A percentile compares a stretch with the other conserved stretches of the same genome.
Evolutionary conservation across 148 eudicot genomes (phyloP).

Genomic region (Linanthus parryae): DNA sequence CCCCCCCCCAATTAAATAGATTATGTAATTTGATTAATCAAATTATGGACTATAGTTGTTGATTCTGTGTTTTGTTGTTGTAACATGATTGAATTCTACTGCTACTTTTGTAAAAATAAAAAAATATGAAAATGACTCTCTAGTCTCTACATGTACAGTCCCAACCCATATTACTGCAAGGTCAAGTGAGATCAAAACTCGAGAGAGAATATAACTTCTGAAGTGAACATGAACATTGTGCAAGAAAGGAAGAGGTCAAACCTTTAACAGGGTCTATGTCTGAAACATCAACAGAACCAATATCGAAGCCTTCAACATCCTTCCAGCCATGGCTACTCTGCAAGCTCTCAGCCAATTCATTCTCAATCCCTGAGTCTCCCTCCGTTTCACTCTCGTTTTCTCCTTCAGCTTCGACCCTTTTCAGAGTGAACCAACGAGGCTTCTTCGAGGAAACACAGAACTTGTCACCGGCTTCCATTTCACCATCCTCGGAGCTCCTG

Average conservation of each 20-base stretch:
- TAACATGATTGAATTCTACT: too few relatives aligned
- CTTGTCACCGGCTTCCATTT: constrained; percentile 49
- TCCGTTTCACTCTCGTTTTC: constrained; percentile 12
- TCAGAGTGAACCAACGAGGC: constrained; percentile 63
- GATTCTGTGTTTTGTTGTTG: too few relatives aligned
- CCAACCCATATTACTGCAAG: too few relatives aligned
- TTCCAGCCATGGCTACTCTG: constrained; percentile 21
- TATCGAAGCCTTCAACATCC: constrained; percentile 31
- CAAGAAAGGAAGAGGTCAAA: constrained; percentile 17
- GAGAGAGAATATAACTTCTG: too few relatives aligned
- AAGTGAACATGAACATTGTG: not conserved
- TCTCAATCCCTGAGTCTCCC: constrained; percentile 15
- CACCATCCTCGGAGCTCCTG: constrained; percentile 54
- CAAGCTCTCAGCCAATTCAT: constrained; percentile 41
- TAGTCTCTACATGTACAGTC: too few relatives aligned
- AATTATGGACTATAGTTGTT: too few relatives aligned
- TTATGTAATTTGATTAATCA: too few relatives aligned
- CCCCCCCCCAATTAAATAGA: too few relatives aligned
- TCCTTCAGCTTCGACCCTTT: constrained; percentile 13
- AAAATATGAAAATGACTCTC: too few relatives aligned
- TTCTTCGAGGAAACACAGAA: constrained; percentile 58
- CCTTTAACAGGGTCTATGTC: constrained; percentile 75
- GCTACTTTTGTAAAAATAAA: too few relatives aligned
- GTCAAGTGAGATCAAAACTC: too few relatives aligned
- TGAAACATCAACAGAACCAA: constrained; percentile 48